Evolutionary conservation across 495 filamentous ascomycete species (phyloP).

Genomic region (Penicillium riverlandense): DNA sequence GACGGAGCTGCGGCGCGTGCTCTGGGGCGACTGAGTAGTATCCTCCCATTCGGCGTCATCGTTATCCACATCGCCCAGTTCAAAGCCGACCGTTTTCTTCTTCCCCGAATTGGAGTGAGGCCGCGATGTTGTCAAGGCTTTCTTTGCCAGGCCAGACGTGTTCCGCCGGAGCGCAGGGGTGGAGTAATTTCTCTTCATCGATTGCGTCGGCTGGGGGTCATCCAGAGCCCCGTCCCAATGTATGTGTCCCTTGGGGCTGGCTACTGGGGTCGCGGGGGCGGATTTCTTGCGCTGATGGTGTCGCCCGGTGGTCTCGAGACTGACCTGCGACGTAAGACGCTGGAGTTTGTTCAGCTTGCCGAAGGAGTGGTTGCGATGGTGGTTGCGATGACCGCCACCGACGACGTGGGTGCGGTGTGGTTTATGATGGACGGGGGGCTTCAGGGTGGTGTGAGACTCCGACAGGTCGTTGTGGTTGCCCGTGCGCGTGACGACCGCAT

Average conservation of each 20-base stretch:
- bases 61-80: conserved; percentile 38
- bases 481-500: conserved; percentile 38
- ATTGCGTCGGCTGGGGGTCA: conserved; percentile 19
- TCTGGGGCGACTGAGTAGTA: conserved; percentile 45
- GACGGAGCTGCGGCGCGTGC: conserved; percentile 39
- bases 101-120: conserved; percentile 29
- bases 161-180: conserved; percentile 36
- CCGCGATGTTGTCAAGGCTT: conserved; percentile 30
- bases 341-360: conserved; percentile 38
- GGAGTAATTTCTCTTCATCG: conserved; percentile 42
- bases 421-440: conserved; percentile 21
- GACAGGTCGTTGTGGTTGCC: conserved; percentile 30
- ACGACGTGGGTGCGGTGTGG: conserved; percentile 37
- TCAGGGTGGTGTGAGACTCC: conserved; percentile 24
- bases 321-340: conserved; percentile 20
- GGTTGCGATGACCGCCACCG: conserved; percentile 32
- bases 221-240: conserved; percentile 34
- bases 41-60: conserved; percentile 45
- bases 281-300: conserved; percentile 44
- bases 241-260: conserved; percentile 36
- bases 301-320: conserved; percentile 22
- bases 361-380: conserved; percentile 36
- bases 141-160: conserved; percentile 27
- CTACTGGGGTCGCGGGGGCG: conserved; percentile 37
- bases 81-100: conserved; percentile 44